These are phyloP conservation scores for Globisporangium abappressorium DNA, from an alignment of 352 stramenopile species.

Conservation along the genomic window DNA sequence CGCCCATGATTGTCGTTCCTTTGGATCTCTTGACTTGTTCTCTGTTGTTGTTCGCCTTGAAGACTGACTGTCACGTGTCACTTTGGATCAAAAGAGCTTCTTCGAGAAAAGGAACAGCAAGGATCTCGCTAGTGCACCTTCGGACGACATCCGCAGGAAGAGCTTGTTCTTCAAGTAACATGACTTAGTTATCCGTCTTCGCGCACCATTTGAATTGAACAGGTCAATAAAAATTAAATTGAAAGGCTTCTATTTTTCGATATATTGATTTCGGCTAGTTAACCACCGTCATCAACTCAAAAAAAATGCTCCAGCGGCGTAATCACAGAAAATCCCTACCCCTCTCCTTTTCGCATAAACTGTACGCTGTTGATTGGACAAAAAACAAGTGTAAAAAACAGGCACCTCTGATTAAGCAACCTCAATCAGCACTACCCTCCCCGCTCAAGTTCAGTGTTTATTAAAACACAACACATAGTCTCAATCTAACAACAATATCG, in stretches of 20 bases:
- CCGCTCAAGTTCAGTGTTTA: not conserved
- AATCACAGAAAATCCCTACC: not conserved
- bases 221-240: no score
- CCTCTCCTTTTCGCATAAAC: constrained; percentile 1
- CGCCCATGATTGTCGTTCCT: constrained; percentile 42
- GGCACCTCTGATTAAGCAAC: not conserved
- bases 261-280: no score
- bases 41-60: not conserved
- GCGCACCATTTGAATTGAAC: not conserved
- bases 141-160: not conserved
- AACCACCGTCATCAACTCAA: not conserved
- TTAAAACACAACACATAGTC: not conserved
- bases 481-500: not conserved
- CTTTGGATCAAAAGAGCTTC: not conserved
- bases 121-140: constrained; percentile 3
- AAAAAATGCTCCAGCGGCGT: not conserved
- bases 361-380: not conserved
- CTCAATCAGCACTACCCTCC: not conserved
- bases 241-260: no score
- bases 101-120: not conserved
- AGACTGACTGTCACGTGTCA: constrained; percentile 8
- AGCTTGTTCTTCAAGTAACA: not conserved
- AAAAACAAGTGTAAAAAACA: not conserved
- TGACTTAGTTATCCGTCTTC: not conserved
- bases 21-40: not conserved